These are phyloP conservation scores for Xylaria sp. DNA, from an alignment of 2,329 filamentous ascomycete species.

Conservation along the genomic window DNA sequence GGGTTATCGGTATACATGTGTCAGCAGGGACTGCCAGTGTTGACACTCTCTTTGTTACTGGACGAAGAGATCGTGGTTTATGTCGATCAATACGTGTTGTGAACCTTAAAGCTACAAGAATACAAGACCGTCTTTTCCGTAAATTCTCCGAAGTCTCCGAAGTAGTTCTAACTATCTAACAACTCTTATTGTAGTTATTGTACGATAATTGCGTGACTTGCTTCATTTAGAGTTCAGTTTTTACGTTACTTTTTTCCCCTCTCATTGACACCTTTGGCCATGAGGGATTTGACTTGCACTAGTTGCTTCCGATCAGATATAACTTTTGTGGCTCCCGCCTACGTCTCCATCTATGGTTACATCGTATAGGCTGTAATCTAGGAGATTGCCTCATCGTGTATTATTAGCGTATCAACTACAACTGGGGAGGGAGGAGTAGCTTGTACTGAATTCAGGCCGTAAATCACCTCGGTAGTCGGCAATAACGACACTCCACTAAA, in stretches of 20 bases:
- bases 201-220: background rate
- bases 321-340: conserved; percentile 2
- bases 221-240: background rate
- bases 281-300: background rate
- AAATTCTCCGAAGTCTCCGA: background rate
- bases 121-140: background rate
- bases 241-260: too few relatives aligned
- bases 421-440: conserved; percentile 15
- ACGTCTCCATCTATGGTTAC: background rate
- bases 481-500: conserved; percentile 7
- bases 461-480: conserved; percentile 17
- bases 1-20: too few relatives aligned
- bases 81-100: conserved; percentile 12
- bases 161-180: background rate
- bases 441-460: conserved; percentile 6
- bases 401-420: conserved; percentile 5
- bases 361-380: background rate
- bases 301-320: background rate
- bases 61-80: background rate
- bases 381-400: conserved; percentile 16
- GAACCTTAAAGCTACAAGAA: background rate
- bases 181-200: too few relatives aligned
- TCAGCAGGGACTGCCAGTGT: too few relatives aligned
- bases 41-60: background rate
- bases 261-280: background rate